A percentile compares a stretch with the other conserved stretches of the same genome.
These are phyloP conservation scores for Aureobasidium leucospermi DNA, from an alignment of 2,329 filamentous ascomycete species.

Conservation along the genomic window DNA sequence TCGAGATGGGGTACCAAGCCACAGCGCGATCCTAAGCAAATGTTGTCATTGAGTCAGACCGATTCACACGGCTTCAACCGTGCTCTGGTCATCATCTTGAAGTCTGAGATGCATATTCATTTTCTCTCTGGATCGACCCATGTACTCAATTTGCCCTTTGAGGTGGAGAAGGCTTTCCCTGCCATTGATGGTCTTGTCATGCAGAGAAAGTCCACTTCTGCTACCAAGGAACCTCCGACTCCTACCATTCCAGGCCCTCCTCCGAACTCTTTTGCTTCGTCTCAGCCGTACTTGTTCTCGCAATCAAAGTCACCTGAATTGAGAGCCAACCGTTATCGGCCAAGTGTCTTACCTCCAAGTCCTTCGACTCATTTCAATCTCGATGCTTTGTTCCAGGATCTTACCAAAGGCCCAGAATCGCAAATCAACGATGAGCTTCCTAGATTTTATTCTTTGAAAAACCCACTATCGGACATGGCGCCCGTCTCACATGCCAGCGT, in stretches of 20 bases:
- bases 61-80: conserved; percentile 6
- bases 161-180: conserved; percentile 79
- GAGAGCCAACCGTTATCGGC: not conserved
- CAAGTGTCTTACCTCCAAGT: conserved; percentile 4
- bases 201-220: conserved; percentile 64
- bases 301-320: conserved; percentile 18
- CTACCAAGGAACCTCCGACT: conserved; percentile 35
- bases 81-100: conserved; percentile 84
- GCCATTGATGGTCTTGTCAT: conserved; percentile 77
- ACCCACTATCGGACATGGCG: conserved; percentile 79
- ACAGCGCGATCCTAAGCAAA: not conserved
- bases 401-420: conserved; percentile 15
- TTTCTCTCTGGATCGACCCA: conserved; percentile 83
- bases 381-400: conserved; percentile 23
- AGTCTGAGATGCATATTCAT: conserved; percentile 87
- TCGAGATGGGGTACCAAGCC: conserved; percentile 1
- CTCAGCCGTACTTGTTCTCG: conserved; percentile 46
- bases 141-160: conserved; percentile 88
- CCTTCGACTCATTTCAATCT: conserved; percentile 16
- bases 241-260: conserved; percentile 50
- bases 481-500: conserved; percentile 57
- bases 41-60: not conserved
- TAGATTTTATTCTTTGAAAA: conserved; percentile 73
- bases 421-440: conserved; percentile 51
- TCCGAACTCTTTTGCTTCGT: conserved; percentile 75